Base-by-base conservation (phyloP, 2,329 filamentous ascomycete genomes). In the Diaporthe citri region DNA sequence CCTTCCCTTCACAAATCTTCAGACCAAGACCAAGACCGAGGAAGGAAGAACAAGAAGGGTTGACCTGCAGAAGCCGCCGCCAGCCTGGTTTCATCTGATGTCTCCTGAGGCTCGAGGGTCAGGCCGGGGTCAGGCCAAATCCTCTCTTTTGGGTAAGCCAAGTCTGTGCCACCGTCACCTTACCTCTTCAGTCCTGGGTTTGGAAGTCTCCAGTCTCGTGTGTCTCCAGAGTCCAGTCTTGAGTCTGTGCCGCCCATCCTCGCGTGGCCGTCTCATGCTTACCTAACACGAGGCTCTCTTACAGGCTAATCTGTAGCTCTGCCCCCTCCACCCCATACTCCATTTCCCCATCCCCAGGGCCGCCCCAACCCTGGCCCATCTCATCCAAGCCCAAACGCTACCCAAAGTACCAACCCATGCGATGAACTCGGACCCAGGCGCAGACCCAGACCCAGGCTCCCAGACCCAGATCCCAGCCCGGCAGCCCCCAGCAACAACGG, bases 81-180 rank as follows among this genome's bases (percentile, higher is more conserved):
- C 31, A 72, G 74, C 60, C 72, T 57, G 62, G 75, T 76, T 72
- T 76, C 75, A 75, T 74, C 75, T 74, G 72, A 74, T 69, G 59
- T 71, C 46, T 66, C 52, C 59, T 60, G 67, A 46, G 36, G 46
- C 66, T 74, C 66, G 31, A 71, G n/a, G 51, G 34, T 31, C 56
- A 34, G 39, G 31, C 46, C 57, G 39, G 22, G 48, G n/a, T 31
- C 70, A 46, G n/a, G 12, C 48, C 57, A 55, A 25, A 43, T 43
- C 17, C 57, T 17, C 43, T 55, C 43, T 55, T 69, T 69, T 22
- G 31, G 64, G 34, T 2, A 52, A 28, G 46, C 62, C 57, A 72
- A 22, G 57, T 43, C 57, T 72, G 43, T 39, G 56, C 34, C n/a
- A 52, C 46, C 46, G 15, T 52, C 31, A 39, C 46, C 46, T 66